Conservation (phyloP, 208 protist genomes). For the Spironucleus salmonicida region DNA sequence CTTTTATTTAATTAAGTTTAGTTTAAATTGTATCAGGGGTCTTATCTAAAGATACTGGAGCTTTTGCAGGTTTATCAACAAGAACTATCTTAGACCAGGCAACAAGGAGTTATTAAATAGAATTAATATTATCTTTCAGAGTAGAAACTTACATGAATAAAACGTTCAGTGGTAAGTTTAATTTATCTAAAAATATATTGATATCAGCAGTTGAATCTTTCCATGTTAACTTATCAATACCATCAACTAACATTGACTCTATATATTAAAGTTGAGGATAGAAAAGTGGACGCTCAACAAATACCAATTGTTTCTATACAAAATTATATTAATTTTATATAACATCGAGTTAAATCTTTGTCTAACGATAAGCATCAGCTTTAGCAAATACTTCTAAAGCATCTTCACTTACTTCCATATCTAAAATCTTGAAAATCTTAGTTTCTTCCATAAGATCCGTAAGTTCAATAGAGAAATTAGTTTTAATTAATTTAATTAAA, state of each 20-base stretch:
- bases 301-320: not conserved
- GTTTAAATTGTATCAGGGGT: not conserved
- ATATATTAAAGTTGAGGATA: not conserved
- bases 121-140: not conserved
- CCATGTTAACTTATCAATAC: not conserved
- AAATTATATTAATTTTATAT: conserved; percentile 30
- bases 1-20: not conserved
- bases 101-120: not conserved
- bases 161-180: not conserved
- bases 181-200: not conserved
- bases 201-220: not conserved
- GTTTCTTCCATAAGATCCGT: not conserved
- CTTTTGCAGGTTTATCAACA: not conserved
- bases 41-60: not conserved
- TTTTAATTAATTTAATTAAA: not conserved
- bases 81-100: not conserved
- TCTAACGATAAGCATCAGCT: conserved; percentile 7
- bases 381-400: not conserved
- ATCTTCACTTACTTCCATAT: not conserved
- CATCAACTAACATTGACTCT: not conserved
- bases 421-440: conserved; percentile 7
- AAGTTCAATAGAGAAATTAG: not conserved
- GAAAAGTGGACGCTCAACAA: conserved; percentile 25
- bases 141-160: not conserved
- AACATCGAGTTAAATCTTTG: not conserved